Evolutionary conservation across 768 basidiomycete genomes (phyloP).

Genomic region (Russula griseocarnosa): DNA sequence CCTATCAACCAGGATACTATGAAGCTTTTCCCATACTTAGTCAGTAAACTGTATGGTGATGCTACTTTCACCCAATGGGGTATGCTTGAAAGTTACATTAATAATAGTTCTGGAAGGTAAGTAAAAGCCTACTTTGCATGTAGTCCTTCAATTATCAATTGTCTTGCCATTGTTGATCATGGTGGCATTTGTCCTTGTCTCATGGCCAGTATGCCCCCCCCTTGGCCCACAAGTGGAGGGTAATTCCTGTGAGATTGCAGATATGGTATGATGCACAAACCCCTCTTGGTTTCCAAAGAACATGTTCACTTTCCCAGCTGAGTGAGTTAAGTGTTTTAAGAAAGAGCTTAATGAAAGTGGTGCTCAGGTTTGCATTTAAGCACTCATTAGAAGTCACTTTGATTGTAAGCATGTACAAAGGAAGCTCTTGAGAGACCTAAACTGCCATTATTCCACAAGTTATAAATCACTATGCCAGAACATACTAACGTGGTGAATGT

Average conservation of each 20-base stretch:
- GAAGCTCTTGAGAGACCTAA: constrained; percentile 53
- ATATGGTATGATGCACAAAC: constrained; percentile 92
- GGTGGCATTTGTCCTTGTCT: constrained; percentile 48
- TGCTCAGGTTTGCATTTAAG: constrained; percentile 86
- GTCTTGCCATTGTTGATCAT: constrained; percentile 70
- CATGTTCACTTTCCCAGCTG: constrained; percentile 66
- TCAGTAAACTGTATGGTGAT: constrained; percentile 82
- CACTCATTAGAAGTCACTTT: constrained; percentile 72
- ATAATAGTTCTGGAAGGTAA: background rate
- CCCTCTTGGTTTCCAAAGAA: constrained; percentile 75
- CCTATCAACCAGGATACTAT: constrained; percentile 84
- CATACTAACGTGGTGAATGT: constrained; percentile 69
- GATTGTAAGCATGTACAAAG: constrained; percentile 51
- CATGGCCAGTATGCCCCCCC: constrained; percentile 49
- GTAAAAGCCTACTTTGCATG: constrained; percentile 68
- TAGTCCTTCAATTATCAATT: constrained; percentile 88
- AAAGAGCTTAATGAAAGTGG: constrained; percentile 83
- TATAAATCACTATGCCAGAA: constrained; percentile 11
- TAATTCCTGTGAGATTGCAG: constrained; percentile 84
- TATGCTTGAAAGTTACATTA: constrained; percentile 37
- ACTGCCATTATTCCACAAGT: background rate
- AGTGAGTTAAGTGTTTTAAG: constrained; percentile 68
- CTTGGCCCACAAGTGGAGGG: constrained; percentile 84
- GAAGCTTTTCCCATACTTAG: constrained; percentile 84
- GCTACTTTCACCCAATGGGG: constrained; percentile 66